Evolutionary conservation across 495 filamentous ascomycete genomes (phyloP).

Genomic region (Hyphodiscus hymeniophilus): DNA sequence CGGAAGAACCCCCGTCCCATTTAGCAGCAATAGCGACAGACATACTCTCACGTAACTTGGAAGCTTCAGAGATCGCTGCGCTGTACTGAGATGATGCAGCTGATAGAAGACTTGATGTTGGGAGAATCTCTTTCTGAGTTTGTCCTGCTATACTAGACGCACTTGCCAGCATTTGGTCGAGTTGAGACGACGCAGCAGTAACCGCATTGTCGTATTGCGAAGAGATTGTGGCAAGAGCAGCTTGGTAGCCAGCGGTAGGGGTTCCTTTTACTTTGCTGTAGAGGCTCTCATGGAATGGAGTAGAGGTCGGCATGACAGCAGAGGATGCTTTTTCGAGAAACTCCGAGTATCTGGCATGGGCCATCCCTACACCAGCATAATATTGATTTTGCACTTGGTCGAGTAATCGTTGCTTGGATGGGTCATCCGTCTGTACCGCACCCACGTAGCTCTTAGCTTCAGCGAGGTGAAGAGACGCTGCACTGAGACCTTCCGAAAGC

Average conservation of each 20-base stretch:
- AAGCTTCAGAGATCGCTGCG: slow-evolving; percentile 26
- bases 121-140: slow-evolving; percentile 3
- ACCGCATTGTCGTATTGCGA: slow-evolving; percentile 32
- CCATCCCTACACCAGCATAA: slow-evolving; percentile 67
- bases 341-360: slow-evolving; percentile 67
- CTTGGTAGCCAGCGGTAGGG: slow-evolving; percentile 30
- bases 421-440: slow-evolving; percentile 44
- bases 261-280: slow-evolving; percentile 14
- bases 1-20: slow-evolving; percentile 17
- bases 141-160: slow-evolving; percentile 2
- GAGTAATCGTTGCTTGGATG: slow-evolving; percentile 40
- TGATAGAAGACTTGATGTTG: slow-evolving; percentile 12
- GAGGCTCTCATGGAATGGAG: slow-evolving; percentile 20
- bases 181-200: slow-evolving; percentile 7
- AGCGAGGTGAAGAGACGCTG: slow-evolving; percentile 58
- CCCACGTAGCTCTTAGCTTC: slow-evolving; percentile 50
- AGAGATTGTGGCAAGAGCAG: slow-evolving; percentile 36
- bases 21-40: slow-evolving; percentile 31
- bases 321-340: slow-evolving; percentile 62
- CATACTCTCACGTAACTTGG: slow-evolving; percentile 42
- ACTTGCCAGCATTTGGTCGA: slow-evolving; percentile 6
- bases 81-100: slow-evolving; percentile 17
- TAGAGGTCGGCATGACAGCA: slow-evolving; percentile 44
- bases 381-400: slow-evolving; percentile 61
- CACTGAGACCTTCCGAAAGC: slow-evolving; percentile 52